These are phyloP conservation scores for Nemania bipapillata DNA, from an alignment of 2,329 filamentous ascomycete species.

Conservation along the genomic window DNA sequence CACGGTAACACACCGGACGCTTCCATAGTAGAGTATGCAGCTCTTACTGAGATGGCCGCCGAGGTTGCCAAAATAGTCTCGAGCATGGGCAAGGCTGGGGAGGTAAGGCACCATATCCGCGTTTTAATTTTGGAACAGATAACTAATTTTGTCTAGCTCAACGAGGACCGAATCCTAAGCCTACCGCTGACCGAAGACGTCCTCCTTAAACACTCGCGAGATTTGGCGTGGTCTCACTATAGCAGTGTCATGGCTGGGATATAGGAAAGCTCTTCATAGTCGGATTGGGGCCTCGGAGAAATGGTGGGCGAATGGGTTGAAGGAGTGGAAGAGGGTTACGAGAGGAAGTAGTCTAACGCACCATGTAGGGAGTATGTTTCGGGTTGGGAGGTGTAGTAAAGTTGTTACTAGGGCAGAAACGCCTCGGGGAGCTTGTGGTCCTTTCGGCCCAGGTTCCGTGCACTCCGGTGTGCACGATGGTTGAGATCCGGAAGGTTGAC, in stretches of 20 bases:
- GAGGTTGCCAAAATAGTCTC: constrained; percentile 51
- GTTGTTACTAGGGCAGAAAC: constrained; percentile 7
- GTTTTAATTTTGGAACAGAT: neutral
- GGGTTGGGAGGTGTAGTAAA: constrained; percentile 5
- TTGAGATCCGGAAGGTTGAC: neutral
- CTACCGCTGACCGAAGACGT: constrained; percentile 52
- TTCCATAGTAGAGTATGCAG: constrained; percentile 50
- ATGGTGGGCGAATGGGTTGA: neutral
- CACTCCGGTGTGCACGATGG: neutral
- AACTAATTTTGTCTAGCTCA: constrained; percentile 47
- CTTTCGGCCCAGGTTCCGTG: neutral
- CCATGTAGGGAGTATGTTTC: neutral
- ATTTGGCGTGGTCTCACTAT: constrained; percentile 52
- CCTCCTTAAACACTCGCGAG: constrained; percentile 50
- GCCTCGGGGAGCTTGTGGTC: neutral
- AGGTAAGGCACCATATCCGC: constrained; percentile 43
- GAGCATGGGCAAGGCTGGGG: constrained; percentile 46
- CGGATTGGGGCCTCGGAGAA: neutral
- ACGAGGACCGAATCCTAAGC: constrained; percentile 49
- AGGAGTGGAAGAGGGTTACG: neutral
- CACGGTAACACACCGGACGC: constrained; percentile 55
- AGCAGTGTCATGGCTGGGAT: constrained; percentile 47
- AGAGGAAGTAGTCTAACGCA: neutral
- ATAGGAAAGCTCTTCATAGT: constrained; percentile 28
- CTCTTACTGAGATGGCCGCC: constrained; percentile 52